Conservation (phyloP, 1,284 basidiomycete genomes). For the Trametes pubescens region DNA sequence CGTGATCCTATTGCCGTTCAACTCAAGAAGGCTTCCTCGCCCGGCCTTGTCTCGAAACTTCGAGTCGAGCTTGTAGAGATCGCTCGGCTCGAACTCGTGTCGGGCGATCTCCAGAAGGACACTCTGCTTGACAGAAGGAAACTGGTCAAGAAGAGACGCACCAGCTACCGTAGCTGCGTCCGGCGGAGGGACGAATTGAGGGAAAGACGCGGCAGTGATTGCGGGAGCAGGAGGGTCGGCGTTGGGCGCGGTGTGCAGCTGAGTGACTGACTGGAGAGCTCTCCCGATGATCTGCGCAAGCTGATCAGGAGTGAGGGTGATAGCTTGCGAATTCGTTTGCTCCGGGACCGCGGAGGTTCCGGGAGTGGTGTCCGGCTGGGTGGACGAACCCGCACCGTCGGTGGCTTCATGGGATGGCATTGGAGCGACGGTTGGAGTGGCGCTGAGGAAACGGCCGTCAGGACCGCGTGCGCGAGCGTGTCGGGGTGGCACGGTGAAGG, state of each 20-base stretch:
- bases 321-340: no score
- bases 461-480: not conserved
- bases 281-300: no score
- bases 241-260: no score
- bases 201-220: not conserved
- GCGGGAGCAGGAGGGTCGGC: not conserved
- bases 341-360: no score
- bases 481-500: constrained; percentile 1
- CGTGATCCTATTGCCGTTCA: not conserved
- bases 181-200: constrained; percentile 2
- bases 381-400: no score
- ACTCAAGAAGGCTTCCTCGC: not conserved
- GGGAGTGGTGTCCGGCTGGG: no score
- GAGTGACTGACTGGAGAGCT: no score
- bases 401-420: not conserved
- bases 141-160: constrained; percentile 8
- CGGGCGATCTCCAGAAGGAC: constrained; percentile 14
- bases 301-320: no score
- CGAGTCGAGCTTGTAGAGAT: constrained; percentile 8
- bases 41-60: not conserved
- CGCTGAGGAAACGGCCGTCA: constrained; percentile 8
- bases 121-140: constrained; percentile 4
- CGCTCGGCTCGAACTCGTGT: constrained; percentile 9
- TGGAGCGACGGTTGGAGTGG: no score
- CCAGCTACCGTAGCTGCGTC: not conserved